Evolutionary conservation across 1,284 basidiomycete species (phyloP).

Genomic region (Sanghuangporus sanghuang): DNA sequence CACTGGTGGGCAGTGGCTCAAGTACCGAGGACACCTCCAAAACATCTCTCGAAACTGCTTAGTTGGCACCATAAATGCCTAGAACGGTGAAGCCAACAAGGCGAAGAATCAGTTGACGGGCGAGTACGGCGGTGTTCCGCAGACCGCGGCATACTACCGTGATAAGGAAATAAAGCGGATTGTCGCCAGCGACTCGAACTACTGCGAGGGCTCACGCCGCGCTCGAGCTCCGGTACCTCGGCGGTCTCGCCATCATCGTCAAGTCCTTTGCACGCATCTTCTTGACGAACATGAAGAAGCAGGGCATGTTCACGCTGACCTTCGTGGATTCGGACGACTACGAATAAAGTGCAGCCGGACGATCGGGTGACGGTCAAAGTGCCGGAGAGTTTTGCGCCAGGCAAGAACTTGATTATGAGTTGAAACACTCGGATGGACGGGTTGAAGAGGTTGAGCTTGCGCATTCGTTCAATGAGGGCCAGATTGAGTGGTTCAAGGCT

Average conservation of each 20-base stretch:
- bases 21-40: constrained; percentile 98
- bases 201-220: constrained; percentile 99
- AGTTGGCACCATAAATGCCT: constrained; percentile 94
- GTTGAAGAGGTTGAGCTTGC: too few relatives aligned
- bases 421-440: too few relatives aligned
- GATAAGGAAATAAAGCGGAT: constrained; percentile 92
- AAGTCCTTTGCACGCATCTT: constrained; percentile 96
- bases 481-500: constrained; percentile 94
- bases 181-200: constrained; percentile 92
- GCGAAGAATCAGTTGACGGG: constrained; percentile 90
- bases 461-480: constrained; percentile 81
- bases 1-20: constrained; percentile 98
- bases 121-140: constrained; percentile 82
- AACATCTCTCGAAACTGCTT: constrained; percentile 99
- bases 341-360: constrained; percentile 74
- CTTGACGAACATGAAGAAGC: too few relatives aligned
- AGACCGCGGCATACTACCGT: constrained; percentile 84
- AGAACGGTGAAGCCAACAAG: constrained; percentile 95
- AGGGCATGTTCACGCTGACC: constrained; percentile 91
- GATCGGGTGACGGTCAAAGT: constrained; percentile 86
- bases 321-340: constrained; percentile 89
- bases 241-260: constrained; percentile 92
- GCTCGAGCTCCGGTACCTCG: constrained; percentile 95
- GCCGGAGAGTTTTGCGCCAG: constrained; percentile 78
- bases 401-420: constrained; percentile 81